Conservation (phyloP, 2,329 filamentous ascomycete species). For the Cryphonectria nitschkei region DNA sequence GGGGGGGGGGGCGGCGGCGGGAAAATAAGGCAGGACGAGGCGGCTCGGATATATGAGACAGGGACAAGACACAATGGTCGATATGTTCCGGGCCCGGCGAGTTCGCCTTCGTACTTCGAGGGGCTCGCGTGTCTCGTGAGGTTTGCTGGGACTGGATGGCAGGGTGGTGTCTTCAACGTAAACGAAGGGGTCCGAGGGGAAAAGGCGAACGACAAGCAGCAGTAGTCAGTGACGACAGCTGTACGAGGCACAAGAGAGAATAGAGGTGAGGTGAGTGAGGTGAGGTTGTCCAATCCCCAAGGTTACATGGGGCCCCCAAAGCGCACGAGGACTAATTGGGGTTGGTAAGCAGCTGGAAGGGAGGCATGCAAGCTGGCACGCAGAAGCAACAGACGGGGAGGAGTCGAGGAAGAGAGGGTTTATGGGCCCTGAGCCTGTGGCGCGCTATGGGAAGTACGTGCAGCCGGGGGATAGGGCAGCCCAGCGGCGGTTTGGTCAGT, state of each 20-base stretch:
- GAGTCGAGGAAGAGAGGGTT: background rate
- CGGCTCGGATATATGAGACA: background rate
- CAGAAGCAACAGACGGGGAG: background rate
- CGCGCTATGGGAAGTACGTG: background rate
- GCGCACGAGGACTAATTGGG: slow-evolving; percentile 5
- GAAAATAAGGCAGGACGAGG: slow-evolving; percentile 13
- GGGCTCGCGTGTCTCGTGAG: background rate
- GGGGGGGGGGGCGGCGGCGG: background rate
- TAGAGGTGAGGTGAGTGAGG: slow-evolving; percentile 9
- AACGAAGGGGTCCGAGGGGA: background rate
- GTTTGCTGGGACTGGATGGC: background rate
- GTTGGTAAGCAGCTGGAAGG: slow-evolving; percentile 10
- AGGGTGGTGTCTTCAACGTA: background rate
- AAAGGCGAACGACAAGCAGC: background rate
- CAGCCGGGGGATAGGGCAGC: background rate
- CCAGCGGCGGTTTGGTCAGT: background rate
- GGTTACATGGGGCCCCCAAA: slow-evolving; percentile 25
- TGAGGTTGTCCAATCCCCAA: slow-evolving; percentile 25
- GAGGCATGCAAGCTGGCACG: background rate
- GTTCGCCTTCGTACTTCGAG: background rate
- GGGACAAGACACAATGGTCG: background rate
- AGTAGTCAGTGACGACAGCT: background rate
- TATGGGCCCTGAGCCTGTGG: background rate
- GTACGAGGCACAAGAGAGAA: slow-evolving; percentile 14
- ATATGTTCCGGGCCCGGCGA: background rate